A percentile compares a stretch with the other conserved stretches of the same genome.
Evolutionary conservation across 345 rosid genomes (phyloP).

Genomic region (Hibiscus tridactylites): DNA sequence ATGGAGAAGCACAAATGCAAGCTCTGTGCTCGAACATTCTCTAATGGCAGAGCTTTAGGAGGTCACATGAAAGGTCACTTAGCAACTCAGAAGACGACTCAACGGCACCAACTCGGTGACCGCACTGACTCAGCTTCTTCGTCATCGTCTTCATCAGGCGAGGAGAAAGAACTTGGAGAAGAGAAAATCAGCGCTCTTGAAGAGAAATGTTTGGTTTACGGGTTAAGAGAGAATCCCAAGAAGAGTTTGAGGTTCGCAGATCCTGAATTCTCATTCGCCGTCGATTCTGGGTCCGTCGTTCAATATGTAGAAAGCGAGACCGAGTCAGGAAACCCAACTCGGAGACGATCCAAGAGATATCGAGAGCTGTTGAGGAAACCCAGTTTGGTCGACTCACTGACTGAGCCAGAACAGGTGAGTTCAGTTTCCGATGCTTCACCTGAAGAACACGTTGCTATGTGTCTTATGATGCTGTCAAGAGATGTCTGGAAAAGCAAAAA

Average conservation of each 20-base stretch:
- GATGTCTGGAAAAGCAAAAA: slow-evolving; percentile 51
- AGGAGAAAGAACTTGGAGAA: slow-evolving; percentile 11
- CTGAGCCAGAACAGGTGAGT: slow-evolving; percentile 75
- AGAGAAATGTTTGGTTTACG: slow-evolving; percentile 33
- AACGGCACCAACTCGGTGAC: slow-evolving; percentile 16
- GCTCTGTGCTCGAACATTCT: slow-evolving; percentile 67
- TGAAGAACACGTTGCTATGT: slow-evolving; percentile 79
- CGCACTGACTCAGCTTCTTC: slow-evolving; percentile 28
- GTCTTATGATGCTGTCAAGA: slow-evolving; percentile 91
- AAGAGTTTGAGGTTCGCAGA: slow-evolving; percentile 57
- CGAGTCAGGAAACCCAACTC: slow-evolving; percentile 57
- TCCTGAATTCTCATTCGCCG: slow-evolving; percentile 49
- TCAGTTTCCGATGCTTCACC: slow-evolving; percentile 63
- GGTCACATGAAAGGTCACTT: slow-evolving; percentile 97
- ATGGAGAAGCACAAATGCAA: slow-evolving; percentile 83
- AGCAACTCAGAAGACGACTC: slow-evolving; percentile 32
- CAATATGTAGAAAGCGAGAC: slow-evolving; percentile 70
- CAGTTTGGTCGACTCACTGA: slow-evolving; percentile 19
- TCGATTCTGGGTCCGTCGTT: slow-evolving; percentile 34
- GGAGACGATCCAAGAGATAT: slow-evolving; percentile 46
- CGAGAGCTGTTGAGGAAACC: slow-evolving; percentile 14
- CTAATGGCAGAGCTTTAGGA: slow-evolving; percentile 83
- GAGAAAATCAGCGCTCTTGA: slow-evolving; percentile 19
- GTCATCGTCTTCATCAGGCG: slow-evolving; percentile 43
- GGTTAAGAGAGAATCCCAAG: slow-evolving; percentile 66